Evolutionary conservation across 768 basidiomycete genomes (phyloP), one percentile per base, ranked within the genome.

Genomic region (Boletales sp.): DNA sequence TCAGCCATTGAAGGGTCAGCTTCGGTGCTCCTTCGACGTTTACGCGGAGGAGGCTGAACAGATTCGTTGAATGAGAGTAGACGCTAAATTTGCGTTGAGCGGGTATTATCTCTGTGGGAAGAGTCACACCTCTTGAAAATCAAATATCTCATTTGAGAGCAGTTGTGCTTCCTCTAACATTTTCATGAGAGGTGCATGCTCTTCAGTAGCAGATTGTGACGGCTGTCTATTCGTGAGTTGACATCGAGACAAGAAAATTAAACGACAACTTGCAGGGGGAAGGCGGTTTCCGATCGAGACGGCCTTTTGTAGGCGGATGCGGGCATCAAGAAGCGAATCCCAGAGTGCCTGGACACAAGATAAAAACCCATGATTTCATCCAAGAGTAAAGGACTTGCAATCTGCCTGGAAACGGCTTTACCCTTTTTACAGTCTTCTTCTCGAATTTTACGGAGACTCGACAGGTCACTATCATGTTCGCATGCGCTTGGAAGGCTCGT

Each of bases 231-330:
- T 38, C 44, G 48, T 69, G 53, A 49, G 55, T 49, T 46, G 32
- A 53, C 37, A 30, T 40, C 38, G 28, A 9, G 33, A 42, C n/a
- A 46, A 36, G 31, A 37, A 41, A 34, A 42, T 19, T 11, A 7
- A 19, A 53, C 34, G 41, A 51, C 8, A 34, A 70, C 83, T 57
- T 61, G 86, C 90, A 32, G 56, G 61, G 32, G 89, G 86, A 7
- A 96, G 74, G 43, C 72, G 71, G 60, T 91, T 89, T 7, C 83
- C 75, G 11, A 84, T 72, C 2, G 73, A 60, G 40, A 83, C 74
- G 19, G 85, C 79, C 71, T 94, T 97, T 70, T 97, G 95, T 39
- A 96, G 68, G 21, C 84, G 84, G 65, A 98, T 98, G 33, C 95
- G 82, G n/a, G 89, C 82, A 63, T 96, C 90, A 28, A 97, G 76